Conservation (phyloP, 345 rosid species). For the Linum tenue region DNA sequence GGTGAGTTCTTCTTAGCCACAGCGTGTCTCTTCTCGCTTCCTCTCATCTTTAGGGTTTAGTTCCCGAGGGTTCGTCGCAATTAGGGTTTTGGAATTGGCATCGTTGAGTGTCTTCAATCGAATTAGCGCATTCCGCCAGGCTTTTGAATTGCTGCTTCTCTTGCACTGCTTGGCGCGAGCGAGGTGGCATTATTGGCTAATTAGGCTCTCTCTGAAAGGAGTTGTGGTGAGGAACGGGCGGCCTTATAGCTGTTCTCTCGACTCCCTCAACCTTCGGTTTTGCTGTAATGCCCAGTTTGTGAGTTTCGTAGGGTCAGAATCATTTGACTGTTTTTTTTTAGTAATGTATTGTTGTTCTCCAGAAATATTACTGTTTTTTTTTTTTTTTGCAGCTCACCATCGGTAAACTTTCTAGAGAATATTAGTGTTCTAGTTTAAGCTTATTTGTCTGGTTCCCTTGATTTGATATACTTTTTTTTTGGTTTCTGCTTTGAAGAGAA, state of each 20-base stretch:
- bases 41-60: neutral
- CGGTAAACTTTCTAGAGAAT: neutral
- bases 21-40: neutral
- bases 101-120: neutral
- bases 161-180: neutral
- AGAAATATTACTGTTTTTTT: no score
- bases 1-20: neutral
- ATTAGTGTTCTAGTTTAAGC: neutral
- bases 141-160: neutral
- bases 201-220: no score
- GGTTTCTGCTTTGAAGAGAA: conserved; percentile 2
- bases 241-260: neutral
- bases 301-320: neutral
- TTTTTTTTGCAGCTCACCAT: neutral
- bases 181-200: no score
- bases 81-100: neutral
- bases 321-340: no score
- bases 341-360: no score
- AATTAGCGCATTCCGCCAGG: neutral
- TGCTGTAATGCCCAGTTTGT: neutral
- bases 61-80: neutral
- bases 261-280: neutral
- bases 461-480: conserved; percentile 19
- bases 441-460: neutral
- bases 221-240: neutral